Conservation (phyloP, 495 filamentous ascomycete species). For the Aspergillus nidulans region DNA sequence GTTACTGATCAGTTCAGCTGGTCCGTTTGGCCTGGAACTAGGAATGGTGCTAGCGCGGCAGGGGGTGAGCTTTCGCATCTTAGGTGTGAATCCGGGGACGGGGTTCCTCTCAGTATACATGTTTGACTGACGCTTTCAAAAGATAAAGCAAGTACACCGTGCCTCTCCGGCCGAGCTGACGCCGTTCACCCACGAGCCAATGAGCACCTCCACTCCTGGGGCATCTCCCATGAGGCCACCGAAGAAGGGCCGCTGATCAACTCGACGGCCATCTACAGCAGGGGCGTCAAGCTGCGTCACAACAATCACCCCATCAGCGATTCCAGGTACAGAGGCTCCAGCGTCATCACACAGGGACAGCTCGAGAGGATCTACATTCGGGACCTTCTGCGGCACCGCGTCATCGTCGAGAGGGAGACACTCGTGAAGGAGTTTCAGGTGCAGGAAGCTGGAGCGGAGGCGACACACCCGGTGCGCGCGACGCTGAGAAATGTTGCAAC, state of each 20-base stretch:
- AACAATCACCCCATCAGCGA: neutral
- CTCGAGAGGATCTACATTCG: constrained; percentile 3
- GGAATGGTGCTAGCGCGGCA: neutral
- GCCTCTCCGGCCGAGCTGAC: neutral
- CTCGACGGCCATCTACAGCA: neutral
- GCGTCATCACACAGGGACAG: neutral
- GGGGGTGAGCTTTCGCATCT: neutral
- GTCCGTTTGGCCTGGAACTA: neutral
- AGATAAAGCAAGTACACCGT: neutral
- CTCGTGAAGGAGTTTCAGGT: neutral
- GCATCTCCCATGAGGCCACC: neutral
- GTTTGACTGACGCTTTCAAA: too few species aligned
- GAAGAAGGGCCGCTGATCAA: constrained; percentile 1
- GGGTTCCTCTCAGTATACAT: too few species aligned
- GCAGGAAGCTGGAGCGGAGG: neutral
- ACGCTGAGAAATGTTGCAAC: neutral
- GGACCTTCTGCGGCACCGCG: neutral
- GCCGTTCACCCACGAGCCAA: neutral
- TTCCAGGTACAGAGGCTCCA: neutral
- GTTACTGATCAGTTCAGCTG: neutral
- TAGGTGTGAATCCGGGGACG: neutral
- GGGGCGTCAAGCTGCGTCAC: neutral
- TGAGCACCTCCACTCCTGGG: constrained; percentile 1
- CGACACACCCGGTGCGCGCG: neutral
- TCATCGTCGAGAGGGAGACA: neutral